A percentile compares a stretch with the other conserved stretches of the same genome.
These are phyloP conservation scores for Yamadazyma atlantica DNA, from an alignment of 1,139 yeast genomes.

Conservation along the genomic window DNA sequence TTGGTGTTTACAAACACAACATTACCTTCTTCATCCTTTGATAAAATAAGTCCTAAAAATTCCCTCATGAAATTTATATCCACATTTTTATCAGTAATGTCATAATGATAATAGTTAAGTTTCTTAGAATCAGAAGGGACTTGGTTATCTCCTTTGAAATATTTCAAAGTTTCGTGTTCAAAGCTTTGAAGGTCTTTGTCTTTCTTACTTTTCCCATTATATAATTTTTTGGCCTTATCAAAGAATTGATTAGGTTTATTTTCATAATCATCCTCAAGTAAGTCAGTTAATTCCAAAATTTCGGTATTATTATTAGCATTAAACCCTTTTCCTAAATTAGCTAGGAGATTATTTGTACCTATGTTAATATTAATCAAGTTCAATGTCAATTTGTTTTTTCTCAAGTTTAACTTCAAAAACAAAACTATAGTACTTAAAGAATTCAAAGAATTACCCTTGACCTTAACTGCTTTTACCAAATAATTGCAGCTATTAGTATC, in stretches of 20 bases:
- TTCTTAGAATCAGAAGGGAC: conserved; percentile 5
- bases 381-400: conserved; percentile 44
- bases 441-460: conserved; percentile 42
- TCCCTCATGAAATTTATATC: conserved; percentile 57
- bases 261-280: conserved; percentile 8
- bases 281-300: conserved; percentile 8
- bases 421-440: conserved; percentile 44
- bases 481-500: conserved; percentile 23
- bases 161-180: conserved; percentile 11
- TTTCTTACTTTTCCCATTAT: background rate
- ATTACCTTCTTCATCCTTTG: conserved; percentile 15
- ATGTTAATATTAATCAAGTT: conserved; percentile 56
- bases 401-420: conserved; percentile 39
- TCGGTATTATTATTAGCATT: conserved; percentile 9
- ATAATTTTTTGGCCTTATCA: conserved; percentile 23
- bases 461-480: conserved; percentile 37
- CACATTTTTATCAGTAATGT: conserved; percentile 57
- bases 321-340: conserved; percentile 70
- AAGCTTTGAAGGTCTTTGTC: conserved; percentile 12
- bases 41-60: conserved; percentile 47
- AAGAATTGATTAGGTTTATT: conserved; percentile 3
- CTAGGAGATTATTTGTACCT: conserved; percentile 70
- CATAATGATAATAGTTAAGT: conserved; percentile 9
- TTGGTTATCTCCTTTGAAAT: conserved; percentile 12
- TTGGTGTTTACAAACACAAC: conserved; percentile 20